Percentiles rank a stretch among this genome's conserved stretches.
phyloP scores from a whole-genome alignment of 306 rosid species.

The Rosa multiflora region DNA sequence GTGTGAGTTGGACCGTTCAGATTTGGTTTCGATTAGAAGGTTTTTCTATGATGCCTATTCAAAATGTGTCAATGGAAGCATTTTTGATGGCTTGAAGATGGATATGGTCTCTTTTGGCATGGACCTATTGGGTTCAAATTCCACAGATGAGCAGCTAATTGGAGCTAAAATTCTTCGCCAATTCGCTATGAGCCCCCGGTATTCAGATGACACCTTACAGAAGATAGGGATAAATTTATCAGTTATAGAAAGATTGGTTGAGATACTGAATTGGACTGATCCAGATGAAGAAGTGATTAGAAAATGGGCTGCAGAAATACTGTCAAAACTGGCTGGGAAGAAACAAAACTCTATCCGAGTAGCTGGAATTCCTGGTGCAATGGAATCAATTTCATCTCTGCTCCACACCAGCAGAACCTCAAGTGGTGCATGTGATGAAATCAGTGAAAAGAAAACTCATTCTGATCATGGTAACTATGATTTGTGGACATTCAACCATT shows the following conservation, averaged over 20 bases:
- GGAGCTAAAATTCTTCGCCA: constrained; percentile 76
- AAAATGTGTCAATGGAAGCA: constrained; percentile 77
- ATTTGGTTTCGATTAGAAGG: constrained; percentile 61
- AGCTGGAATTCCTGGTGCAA: constrained; percentile 84
- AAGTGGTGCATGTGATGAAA: constrained; percentile 67
- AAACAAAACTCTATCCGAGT: constrained; percentile 82
- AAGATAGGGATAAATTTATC: constrained; percentile 72
- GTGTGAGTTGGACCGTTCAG: constrained; percentile 67
- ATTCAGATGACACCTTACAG: constrained; percentile 78
- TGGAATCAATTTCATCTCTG: constrained; percentile 91
- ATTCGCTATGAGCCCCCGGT: constrained; percentile 44
- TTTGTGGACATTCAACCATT: constrained; percentile 75
- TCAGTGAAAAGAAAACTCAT: constrained; percentile 59
- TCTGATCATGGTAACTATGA: constrained; percentile 56
- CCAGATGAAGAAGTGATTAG: constrained; percentile 79
- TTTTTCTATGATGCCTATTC: constrained; percentile 95
- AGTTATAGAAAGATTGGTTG: constrained; percentile 80
- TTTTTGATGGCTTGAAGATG: constrained; percentile 95
- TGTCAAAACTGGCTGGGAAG: constrained; percentile 77
- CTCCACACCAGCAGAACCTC: constrained; percentile 59
- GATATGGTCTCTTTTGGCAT: constrained; percentile 82
- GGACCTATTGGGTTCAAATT: constrained; percentile 76
- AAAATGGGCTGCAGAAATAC: constrained; percentile 72
- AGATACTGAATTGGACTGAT: constrained; percentile 93
- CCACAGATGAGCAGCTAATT: constrained; percentile 86